Base-by-base conservation (phyloP, 2,329 filamentous ascomycete genomes). In the Fusarium hostae region DNA sequence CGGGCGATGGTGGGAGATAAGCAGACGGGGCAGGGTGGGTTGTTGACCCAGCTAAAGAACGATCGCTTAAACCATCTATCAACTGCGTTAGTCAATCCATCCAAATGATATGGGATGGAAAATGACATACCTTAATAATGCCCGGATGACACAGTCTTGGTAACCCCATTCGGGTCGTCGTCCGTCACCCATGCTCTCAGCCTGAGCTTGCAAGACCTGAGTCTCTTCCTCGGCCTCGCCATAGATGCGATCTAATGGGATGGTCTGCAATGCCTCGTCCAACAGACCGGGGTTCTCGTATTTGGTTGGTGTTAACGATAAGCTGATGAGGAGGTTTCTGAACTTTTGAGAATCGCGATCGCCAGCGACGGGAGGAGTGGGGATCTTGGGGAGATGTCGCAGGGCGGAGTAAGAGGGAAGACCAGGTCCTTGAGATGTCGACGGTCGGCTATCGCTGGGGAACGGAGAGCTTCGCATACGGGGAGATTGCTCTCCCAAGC, bases 31-130 rank as follows among this genome's bases (percentile, higher is more conserved):
- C 96, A 98, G 22, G 92, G 88, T 1, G 96, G 96, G 82, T 98
- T 98, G 84, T 98, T 97, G 77, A 98, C 94, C 91, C 95, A 99
- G 66, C 92, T 91, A 83, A 98, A 98, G 84, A 98, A 98, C 11
- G 92, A 92, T 72, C 92, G 89, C 84, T 96, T 97, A 85, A 98
- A 99, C 96, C 96, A 98, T 73, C 82, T 80, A 37, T 48, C 16
- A 61, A 39, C 34, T 50, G 52, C 43, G 72, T 81, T 51, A 75
- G 66, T 55, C 34, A 48, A 43, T 56, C 51, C 32, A 45, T 24
- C 8, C 48, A 61, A 51, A 24, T 43, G 41, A 34, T 10, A 28
- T 52, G 44, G 39, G 39, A 34, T 43, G 66, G 39, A 43, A 41
- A 39, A 59, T 48, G 35, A 83, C 90, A 76, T 85, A 94, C 92